A percentile compares a stretch with the other conserved stretches of the same genome.
These are phyloP conservation scores for baker's yeast (Saccharomyces cerevisiae) DNA, from an alignment of 805 yeast genomes.

Conservation along the genomic window DNA sequence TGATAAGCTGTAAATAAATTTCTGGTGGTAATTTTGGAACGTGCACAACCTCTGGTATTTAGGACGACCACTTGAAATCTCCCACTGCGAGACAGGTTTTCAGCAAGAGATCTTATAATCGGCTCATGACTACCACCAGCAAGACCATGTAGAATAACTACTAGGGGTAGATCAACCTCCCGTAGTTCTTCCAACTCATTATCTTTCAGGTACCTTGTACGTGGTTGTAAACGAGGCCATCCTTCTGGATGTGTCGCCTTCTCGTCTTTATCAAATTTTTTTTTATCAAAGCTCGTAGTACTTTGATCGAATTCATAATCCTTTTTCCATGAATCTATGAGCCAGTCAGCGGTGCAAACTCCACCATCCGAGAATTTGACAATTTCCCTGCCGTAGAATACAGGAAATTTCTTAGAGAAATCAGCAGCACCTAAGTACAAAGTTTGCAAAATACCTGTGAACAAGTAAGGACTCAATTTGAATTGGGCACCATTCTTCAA, in stretches of 20 bases:
- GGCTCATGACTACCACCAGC: constrained; percentile 79
- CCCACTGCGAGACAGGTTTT: constrained; percentile 34
- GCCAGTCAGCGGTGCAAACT: constrained; percentile 67
- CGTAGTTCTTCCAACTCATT: constrained; percentile 35
- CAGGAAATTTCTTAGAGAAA: constrained; percentile 42
- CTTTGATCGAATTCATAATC: constrained; percentile 12
- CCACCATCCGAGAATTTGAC: constrained; percentile 58
- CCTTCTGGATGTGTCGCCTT: constrained; percentile 40
- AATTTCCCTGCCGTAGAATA: constrained; percentile 69
- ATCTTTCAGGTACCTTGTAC: constrained; percentile 53
- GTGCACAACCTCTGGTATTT: constrained; percentile 70
- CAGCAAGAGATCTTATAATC: constrained; percentile 50
- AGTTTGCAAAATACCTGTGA: constrained; percentile 74
- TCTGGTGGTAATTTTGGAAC: constrained; percentile 64
- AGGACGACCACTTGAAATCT: constrained; percentile 53
- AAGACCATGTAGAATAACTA: constrained; percentile 60
- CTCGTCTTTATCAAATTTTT: constrained; percentile 28
- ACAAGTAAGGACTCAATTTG: constrained; percentile 52
- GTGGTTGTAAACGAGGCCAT: constrained; percentile 56
- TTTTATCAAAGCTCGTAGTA: constrained; percentile 16
- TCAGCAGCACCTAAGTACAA: constrained; percentile 52
- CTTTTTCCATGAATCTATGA: constrained; percentile 26
- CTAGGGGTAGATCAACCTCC: constrained; percentile 41
- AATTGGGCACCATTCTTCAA: constrained; percentile 42
- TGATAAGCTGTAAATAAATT: constrained; percentile 58